Percentiles rank a stretch among this genome's conserved stretches.
These are phyloP conservation scores for Melastoma candidum DNA, from an alignment of 441 rosid species.

Conservation along the genomic window DNA sequence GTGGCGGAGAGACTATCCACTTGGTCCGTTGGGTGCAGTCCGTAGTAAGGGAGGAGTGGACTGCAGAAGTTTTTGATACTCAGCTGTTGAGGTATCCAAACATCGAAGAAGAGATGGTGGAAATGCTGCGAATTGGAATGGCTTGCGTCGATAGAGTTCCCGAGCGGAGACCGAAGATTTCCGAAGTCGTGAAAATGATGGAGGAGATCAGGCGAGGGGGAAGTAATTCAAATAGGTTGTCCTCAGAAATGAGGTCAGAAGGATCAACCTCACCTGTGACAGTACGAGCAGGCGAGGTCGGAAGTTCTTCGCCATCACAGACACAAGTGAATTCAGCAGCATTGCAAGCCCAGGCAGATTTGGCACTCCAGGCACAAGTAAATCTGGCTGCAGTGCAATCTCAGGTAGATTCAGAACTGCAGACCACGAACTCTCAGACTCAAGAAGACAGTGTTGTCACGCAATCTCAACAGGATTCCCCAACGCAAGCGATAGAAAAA, in stretches of 20 bases:
- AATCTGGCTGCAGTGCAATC: too few species aligned
- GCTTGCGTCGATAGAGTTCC: slow-evolving; percentile 1
- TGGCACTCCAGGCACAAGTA: too few species aligned
- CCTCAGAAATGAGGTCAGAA: slow-evolving; percentile 3
- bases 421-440: too few species aligned
- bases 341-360: too few species aligned
- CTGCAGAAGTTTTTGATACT: slow-evolving; percentile 4
- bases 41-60: background rate
- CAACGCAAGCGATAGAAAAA: too few species aligned
- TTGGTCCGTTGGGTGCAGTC: slow-evolving; percentile 9
- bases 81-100: slow-evolving; percentile 6
- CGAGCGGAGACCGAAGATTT: slow-evolving; percentile 7
- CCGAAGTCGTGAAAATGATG: background rate
- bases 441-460: too few species aligned
- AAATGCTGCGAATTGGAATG: slow-evolving; percentile 7
- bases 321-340: too few species aligned
- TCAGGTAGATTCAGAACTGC: too few species aligned
- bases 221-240: background rate
- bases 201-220: background rate
- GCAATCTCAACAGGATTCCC: too few species aligned
- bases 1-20: background rate
- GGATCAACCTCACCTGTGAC: background rate
- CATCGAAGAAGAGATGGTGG: slow-evolving; percentile 9
- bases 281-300: too few species aligned
- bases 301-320: too few species aligned